Evolutionary conservation across 1,284 basidiomycete genomes (phyloP), one percentile per base, ranked within the genome.

Genomic region (Phellinidium pouzarii): DNA sequence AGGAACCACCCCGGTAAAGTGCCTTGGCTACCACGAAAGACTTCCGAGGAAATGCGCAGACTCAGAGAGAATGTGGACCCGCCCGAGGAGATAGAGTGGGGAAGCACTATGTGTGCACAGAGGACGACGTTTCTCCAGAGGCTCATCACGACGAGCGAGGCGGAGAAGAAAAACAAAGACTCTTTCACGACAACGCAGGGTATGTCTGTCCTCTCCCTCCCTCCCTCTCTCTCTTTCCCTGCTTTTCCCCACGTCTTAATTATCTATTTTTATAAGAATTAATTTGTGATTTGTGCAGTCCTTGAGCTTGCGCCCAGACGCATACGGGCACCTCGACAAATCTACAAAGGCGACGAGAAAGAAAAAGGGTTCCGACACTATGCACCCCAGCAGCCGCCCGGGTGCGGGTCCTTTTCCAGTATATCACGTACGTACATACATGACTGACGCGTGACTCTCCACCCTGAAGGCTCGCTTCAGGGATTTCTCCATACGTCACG

Each of bases 31-130:
- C 58, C 60, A 14, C 63, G 60, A 14, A 59, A 73, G 19, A 65
- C 64, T 23, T 59, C 60, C 17, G 68, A 71, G 38, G 67, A 73
- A 55, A 67, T 67, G 61, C 54, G 57, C 26, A 50, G 46, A 4
- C 49, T 43, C 12, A 59, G 60, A 25, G 72, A 74, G 62, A 74
- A 74, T 56, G 60, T 71, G 25, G 72, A 74, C 57, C 70, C 70
- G 17, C 57, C 59, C 9, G 71, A 73, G 43, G 72, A 74, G 59
- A 51, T 72, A 20, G 70, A 71, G 34, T 73, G 68, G 67, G 71
- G 71, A 27, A 62, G 60, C 47, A 64, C 62, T 37, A 73, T 72
- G 71, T 68, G 68, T 31, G 59, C 62, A 29, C 62, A 67, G 42
- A 61, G 72, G 41, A 69, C 66, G 58, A 65, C 65, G 45, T 73